Percentiles rank a stretch among this genome's conserved stretches.
These are phyloP conservation scores for Phanerochaete sordida DNA, from an alignment of 768 basidiomycete species.

Conservation along the genomic window DNA sequence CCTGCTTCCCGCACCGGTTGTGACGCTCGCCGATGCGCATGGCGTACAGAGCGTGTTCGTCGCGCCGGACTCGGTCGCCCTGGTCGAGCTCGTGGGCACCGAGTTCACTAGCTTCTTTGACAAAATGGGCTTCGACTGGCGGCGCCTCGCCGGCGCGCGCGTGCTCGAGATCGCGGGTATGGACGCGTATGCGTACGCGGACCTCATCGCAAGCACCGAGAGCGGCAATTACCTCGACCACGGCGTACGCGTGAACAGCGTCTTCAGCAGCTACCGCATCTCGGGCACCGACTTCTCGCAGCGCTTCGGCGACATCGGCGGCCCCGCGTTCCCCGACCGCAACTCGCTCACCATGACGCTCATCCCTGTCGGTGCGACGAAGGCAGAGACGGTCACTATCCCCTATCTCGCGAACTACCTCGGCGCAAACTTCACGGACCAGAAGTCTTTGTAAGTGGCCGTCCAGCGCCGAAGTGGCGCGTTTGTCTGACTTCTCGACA, in stretches of 20 bases:
- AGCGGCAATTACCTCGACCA: conserved; percentile 64
- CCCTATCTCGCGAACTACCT: conserved; percentile 50
- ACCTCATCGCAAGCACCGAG: conserved; percentile 53
- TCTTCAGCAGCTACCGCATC: conserved; percentile 53
- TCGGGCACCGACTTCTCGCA: conserved; percentile 46
- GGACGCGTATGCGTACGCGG: conserved; percentile 52
- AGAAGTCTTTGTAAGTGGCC: conserved; percentile 44
- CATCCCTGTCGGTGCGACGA: conserved; percentile 42
- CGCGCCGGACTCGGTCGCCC: conserved; percentile 51
- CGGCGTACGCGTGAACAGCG: conserved; percentile 59
- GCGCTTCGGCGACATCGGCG: conserved; percentile 53
- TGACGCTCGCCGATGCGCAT: conserved; percentile 43
- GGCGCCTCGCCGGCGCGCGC: conserved; percentile 56
- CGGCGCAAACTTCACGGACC: conserved; percentile 48
- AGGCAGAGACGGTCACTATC: conserved; percentile 44
- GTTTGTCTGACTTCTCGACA: conserved; percentile 21
- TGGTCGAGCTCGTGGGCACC: conserved; percentile 43
- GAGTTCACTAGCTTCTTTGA: conserved; percentile 45
- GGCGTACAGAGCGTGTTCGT: conserved; percentile 45
- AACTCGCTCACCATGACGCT: conserved; percentile 46
- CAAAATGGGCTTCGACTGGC: conserved; percentile 50
- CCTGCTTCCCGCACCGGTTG: conserved; percentile 53
- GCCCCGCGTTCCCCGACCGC: conserved; percentile 45
- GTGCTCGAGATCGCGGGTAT: conserved; percentile 52
- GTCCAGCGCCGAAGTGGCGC: neutral